Base-by-base conservation (phyloP, 768 basidiomycete genomes). In the Strobilomyces dryophilus region DNA sequence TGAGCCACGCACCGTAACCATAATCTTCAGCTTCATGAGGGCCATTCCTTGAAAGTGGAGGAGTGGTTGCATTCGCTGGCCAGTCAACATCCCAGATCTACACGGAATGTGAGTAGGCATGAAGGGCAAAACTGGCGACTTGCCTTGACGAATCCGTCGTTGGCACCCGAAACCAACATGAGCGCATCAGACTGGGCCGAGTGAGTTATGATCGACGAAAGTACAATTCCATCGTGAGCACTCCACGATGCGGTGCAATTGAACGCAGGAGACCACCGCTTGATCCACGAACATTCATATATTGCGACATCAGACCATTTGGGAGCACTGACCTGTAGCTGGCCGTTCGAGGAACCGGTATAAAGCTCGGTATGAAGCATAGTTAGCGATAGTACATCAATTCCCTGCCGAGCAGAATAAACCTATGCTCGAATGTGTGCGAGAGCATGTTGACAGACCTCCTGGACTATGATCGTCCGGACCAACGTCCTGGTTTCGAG, bases 401-500 rank as follows among this genome's bases (percentile, higher is more conserved):
- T 76, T 36, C 82, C 80, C 87, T 90, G 51, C 5, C 40, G 39
- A 42, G 14, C 3, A 29, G 35, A 14, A 47, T 53, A 45, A 53
- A 18, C 15, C 39, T 41, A 9, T 40, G 9, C 21, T 40, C 20
- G 8, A 24, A 51, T 40, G 53, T 7, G 29, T 21, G 10, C 17
- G 44, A 48, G 0, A 10, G 31, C 42, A 3, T 10, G 41, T 49
- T 29, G 24, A 32, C 74, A 15, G 44, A 88, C 89, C 74, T 93
- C 89, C 58, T 91, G 85, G 1, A 90, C 86, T 17, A 94, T 86
- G 51, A 98, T 87, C 0, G 85, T 92, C 46, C 95, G 75, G 26
- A 98, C 84, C 35, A 90, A 74, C 0, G 92, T 92, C 58, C 83
- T 85, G 0, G 94, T 95, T 66, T 95, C 93, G 8, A 97, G 71